These are phyloP conservation scores for Serpula lacrymans DNA, from an alignment of 768 basidiomycete species.

Conservation along the genomic window DNA sequence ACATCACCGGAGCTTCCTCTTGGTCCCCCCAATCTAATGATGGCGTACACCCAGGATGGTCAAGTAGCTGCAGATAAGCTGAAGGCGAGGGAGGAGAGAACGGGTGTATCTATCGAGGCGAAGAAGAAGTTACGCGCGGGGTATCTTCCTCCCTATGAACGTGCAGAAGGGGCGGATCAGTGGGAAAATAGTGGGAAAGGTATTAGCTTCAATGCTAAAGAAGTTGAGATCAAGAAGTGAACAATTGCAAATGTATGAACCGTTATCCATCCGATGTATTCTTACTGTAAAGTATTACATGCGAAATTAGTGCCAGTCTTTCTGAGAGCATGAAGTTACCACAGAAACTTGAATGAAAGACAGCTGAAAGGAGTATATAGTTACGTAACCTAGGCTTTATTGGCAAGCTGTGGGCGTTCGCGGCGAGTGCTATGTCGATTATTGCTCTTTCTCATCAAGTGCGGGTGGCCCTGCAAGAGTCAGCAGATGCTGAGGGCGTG, in stretches of 20 bases:
- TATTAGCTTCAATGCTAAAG: constrained; percentile 29
- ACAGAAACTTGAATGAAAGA: too few relatives aligned
- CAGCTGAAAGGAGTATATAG: too few relatives aligned
- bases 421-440: constrained; percentile 26
- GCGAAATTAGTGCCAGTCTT: too few relatives aligned
- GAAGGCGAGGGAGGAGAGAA: constrained; percentile 27
- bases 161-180: constrained; percentile 32
- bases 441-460: constrained; percentile 47
- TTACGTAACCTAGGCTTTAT: too few relatives aligned
- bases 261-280: neutral
- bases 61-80: constrained; percentile 31
- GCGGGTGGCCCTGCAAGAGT: constrained; percentile 53
- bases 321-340: too few relatives aligned
- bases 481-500: constrained; percentile 48
- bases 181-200: constrained; percentile 35
- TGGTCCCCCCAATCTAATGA: constrained; percentile 47
- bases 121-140: constrained; percentile 32
- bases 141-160: constrained; percentile 39
- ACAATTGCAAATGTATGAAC: too few relatives aligned
- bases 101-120: constrained; percentile 29
- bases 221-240: constrained; percentile 16
- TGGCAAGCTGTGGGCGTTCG: too few relatives aligned
- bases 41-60: constrained; percentile 37
- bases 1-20: constrained; percentile 38
- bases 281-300: too few relatives aligned